A percentile compares a stretch with the other conserved stretches of the same genome.
phyloP scores from a whole-genome alignment of 73 alveolate species.

The Uronychia binucleata region DNA sequence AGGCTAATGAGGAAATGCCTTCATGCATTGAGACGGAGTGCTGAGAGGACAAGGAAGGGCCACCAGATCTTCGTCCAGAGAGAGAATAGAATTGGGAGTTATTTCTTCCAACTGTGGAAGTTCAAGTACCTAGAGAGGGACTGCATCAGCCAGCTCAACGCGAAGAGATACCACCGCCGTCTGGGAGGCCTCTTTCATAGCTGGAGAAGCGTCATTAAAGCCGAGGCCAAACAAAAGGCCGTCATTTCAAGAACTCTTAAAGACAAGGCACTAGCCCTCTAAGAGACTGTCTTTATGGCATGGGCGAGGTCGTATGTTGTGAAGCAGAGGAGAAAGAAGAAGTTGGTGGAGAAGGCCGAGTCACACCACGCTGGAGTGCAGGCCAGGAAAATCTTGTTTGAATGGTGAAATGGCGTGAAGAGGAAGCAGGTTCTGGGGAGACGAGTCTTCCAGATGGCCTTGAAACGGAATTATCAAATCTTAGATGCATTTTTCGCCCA shows the following conservation, averaged over 20 bases:
- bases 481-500: too few relatives aligned
- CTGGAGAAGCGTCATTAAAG: not conserved
- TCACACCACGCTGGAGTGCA: too few relatives aligned
- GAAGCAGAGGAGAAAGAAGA: not conserved
- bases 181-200: not conserved
- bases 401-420: too few relatives aligned
- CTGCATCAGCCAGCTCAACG: not conserved
- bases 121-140: not conserved
- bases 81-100: not conserved
- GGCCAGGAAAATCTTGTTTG: too few relatives aligned
- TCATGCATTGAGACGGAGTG: not conserved
- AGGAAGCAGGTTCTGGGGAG: too few relatives aligned
- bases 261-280: not conserved
- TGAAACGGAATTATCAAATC: too few relatives aligned
- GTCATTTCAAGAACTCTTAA: not conserved
- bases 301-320: too few relatives aligned
- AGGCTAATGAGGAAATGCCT: not conserved
- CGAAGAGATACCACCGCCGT: not conserved
- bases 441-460: too few relatives aligned
- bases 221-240: not conserved
- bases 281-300: not conserved
- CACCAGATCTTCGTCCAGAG: not conserved
- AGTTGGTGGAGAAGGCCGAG: too few relatives aligned
- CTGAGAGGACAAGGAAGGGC: not conserved
- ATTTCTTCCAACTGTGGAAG: not conserved